Evolutionary conservation across 2,329 filamentous ascomycete species (phyloP).

Genomic region (Arthrobotrys musiformis): DNA sequence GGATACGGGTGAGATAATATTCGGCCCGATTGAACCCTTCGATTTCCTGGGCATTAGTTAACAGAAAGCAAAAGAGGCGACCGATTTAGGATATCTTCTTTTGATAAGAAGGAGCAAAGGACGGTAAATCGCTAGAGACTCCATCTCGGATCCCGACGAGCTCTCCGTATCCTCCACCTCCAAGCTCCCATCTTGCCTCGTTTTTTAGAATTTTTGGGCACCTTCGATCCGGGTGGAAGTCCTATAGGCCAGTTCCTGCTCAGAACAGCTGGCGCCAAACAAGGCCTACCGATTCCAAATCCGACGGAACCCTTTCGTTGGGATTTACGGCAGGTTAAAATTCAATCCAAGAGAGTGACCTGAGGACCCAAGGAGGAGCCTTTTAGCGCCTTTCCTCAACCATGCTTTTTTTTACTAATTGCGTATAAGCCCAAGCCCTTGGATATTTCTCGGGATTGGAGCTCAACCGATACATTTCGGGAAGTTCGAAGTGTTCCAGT

Average conservation of each 20-base stretch:
- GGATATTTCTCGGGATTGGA: conserved; percentile 41
- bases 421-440: conserved; percentile 28
- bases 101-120: conserved; percentile 4
- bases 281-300: conserved; percentile 25
- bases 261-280: conserved; percentile 8
- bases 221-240: conserved; percentile 35
- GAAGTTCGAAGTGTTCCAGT: conserved; percentile 19
- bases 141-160: conserved; percentile 42
- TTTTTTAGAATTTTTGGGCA: no score
- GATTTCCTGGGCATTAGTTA: conserved; percentile 14
- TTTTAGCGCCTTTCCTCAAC: conserved; percentile 23
- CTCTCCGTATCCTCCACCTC: conserved; percentile 27
- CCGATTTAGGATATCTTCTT: conserved; percentile 7
- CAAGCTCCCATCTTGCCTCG: conserved; percentile 1
- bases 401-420: no score
- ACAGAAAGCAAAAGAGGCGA: neutral
- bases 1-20: conserved; percentile 9
- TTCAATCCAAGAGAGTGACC: conserved; percentile 27
- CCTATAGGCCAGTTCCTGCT: conserved; percentile 49
- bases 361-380: neutral
- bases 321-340: conserved; percentile 50
- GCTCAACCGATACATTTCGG: conserved; percentile 29
- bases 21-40: neutral
- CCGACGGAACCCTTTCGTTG: conserved; percentile 1
- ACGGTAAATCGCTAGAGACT: conserved; percentile 17